Evolutionary conservation across 208 protist genomes (phyloP).

Genomic region (Tritrichomonas foetus): DNA sequence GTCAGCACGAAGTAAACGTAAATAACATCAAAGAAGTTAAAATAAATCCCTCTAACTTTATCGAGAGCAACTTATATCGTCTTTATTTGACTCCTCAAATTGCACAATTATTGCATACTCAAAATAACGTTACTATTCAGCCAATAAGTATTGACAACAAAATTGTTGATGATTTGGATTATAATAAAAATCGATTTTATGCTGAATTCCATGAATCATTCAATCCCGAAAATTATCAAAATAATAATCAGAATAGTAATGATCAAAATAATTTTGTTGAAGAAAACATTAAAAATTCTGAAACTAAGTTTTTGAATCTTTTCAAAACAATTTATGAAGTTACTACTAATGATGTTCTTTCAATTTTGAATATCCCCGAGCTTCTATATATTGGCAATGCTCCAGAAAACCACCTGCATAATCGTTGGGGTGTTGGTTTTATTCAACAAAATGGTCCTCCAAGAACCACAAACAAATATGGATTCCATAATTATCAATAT

Average conservation of each 20-base stretch:
- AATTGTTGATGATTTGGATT: too few species aligned
- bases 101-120: too few species aligned
- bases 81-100: too few species aligned
- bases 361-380: neutral
- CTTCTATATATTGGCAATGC: neutral
- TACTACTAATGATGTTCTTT: neutral
- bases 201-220: neutral
- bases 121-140: too few species aligned
- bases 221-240: neutral
- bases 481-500: neutral
- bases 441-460: neutral
- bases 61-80: too few species aligned
- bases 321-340: neutral
- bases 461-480: neutral
- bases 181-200: neutral
- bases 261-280: neutral
- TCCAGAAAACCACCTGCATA: neutral
- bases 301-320: neutral
- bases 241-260: neutral
- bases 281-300: neutral
- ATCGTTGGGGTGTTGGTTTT: neutral
- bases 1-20: too few species aligned
- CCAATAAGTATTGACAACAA: too few species aligned
- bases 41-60: too few species aligned
- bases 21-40: too few species aligned